A percentile compares a stretch with the other conserved stretches of the same genome.
Conservation (phyloP, 2,329 filamentous ascomycete species). For the Phialemoniopsis sp. region DNA sequence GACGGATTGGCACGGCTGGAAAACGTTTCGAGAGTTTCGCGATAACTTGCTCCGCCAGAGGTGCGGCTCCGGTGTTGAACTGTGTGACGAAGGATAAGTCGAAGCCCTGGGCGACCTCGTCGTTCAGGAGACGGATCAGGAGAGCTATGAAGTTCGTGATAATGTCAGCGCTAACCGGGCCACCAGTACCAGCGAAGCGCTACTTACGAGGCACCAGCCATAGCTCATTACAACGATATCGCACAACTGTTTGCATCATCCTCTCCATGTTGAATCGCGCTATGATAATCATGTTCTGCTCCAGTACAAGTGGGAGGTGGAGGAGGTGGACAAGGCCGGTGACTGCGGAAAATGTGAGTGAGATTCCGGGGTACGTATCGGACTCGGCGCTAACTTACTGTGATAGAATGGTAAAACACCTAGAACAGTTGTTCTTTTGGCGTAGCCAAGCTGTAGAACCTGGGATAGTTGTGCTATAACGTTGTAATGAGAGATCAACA, state of each 20-base stretch:
- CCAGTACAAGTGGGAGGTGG: slow-evolving; percentile 58
- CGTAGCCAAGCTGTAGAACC: slow-evolving; percentile 45
- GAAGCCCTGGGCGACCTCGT: slow-evolving; percentile 50
- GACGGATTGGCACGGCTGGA: slow-evolving; percentile 56
- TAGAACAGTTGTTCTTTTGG: slow-evolving; percentile 19
- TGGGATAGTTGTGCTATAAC: slow-evolving; percentile 59
- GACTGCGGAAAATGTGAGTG: slow-evolving; percentile 61
- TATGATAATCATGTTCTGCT: slow-evolving; percentile 63
- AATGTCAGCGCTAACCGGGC: too few relatives aligned
- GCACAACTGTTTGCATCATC: slow-evolving; percentile 48
- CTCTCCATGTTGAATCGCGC: slow-evolving; percentile 57
- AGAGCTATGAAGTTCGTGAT: neutral
- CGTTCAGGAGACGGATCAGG: slow-evolving; percentile 54
- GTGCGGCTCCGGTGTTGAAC: slow-evolving; percentile 58
- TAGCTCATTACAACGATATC: slow-evolving; percentile 50
- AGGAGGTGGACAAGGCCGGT: slow-evolving; percentile 60
- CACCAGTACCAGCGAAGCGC: too few relatives aligned
- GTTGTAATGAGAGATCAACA: slow-evolving; percentile 53
- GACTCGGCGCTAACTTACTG: slow-evolving; percentile 11
- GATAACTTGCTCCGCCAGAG: slow-evolving; percentile 53
- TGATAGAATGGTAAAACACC: slow-evolving; percentile 19
- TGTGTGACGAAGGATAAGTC: slow-evolving; percentile 50
- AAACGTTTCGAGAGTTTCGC: slow-evolving; percentile 50
- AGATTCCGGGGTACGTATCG: slow-evolving; percentile 12
- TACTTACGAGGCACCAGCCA: slow-evolving; percentile 57